Evolutionary conservation across 352 stramenopile species (phyloP), one percentile per base, ranked within the genome.

Genomic region (Globisporangium irregulare): DNA sequence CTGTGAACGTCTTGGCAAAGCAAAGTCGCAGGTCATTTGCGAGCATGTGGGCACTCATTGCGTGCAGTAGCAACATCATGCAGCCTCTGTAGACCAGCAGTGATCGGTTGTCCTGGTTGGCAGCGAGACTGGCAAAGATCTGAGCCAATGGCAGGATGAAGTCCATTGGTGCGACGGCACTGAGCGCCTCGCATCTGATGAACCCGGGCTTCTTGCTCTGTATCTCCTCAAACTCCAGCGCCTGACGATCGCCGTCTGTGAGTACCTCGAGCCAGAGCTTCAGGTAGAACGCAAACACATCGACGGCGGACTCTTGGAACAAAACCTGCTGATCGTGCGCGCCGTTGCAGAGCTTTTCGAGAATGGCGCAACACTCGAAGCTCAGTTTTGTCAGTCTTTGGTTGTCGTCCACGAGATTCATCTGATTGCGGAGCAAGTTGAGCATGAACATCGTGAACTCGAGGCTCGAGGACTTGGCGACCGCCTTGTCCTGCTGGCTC

Each of bases 321-420:
- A 92, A 60, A 12, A 82, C 62, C 10, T 78, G 71, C 32, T 87
- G 70, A 22, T 89, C 82, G 10, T 84, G 68, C 15, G 68, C 0
- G 18, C 60, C 77, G 1, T 20, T 22, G 56, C 71, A 79, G 25
- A 92, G 54, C 18, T 70, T 74, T 10, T 80, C 73, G 15, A 91
- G 72, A 20, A 89, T 58, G 0, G 64, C 46, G n/a, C 88, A 62
- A 14, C 74, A 80, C 51, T 87, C 81, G 51, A 69, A 71, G n/a
- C 50, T 73, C 41, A 73, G 24, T 18, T 29, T n/a, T 20, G 48
- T 56, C 43, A 76, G 56, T 50, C 41, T 7, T 4, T 9, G 15
- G 3, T 32, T 57, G 12, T 27, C 22, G 8, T 51, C 34, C 10
- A 59, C n/a, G 0, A 60, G 20, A 15, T 58, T 10, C 10, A 65